Evolutionary conservation across 164 flowering plant species (phyloP).

Genomic region (Stephania cephalantha): DNA sequence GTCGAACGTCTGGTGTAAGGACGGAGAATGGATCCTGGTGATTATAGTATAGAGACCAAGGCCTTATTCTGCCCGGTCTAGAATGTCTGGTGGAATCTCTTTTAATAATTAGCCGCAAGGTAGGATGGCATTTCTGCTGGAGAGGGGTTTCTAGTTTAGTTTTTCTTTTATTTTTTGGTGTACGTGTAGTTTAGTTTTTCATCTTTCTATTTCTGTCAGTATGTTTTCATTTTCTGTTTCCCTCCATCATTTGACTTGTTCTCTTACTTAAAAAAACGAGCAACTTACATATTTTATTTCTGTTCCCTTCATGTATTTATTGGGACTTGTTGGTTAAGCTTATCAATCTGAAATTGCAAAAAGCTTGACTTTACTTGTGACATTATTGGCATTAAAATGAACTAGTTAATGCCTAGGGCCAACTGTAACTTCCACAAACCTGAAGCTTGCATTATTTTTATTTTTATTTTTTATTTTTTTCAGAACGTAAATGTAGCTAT

Average conservation of each 20-base stretch:
- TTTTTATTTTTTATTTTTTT: neutral
- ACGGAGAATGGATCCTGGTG: neutral
- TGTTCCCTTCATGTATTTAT: neutral
- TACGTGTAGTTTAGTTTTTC: neutral
- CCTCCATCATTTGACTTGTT: neutral
- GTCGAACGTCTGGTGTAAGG: neutral
- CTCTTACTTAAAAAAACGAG: neutral
- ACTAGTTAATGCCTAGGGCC: neutral
- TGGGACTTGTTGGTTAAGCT: neutral
- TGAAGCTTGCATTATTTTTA: neutral
- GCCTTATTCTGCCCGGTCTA: neutral
- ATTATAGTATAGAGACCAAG: neutral
- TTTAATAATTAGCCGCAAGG: neutral
- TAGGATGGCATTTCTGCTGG: neutral
- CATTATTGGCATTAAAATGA: neutral
- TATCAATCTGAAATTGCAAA: neutral
- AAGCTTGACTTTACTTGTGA: neutral
- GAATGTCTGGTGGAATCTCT: neutral
- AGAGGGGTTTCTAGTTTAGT: neutral
- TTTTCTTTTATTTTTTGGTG: neutral
- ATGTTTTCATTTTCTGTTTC: too few species aligned
- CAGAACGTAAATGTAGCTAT: neutral
- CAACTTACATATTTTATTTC: neutral
- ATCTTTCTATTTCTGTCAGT: too few species aligned
- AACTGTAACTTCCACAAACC: neutral